These are phyloP conservation scores for Allium fistulosum DNA, from an alignment of 106 monocot species.

Conservation along the genomic window DNA sequence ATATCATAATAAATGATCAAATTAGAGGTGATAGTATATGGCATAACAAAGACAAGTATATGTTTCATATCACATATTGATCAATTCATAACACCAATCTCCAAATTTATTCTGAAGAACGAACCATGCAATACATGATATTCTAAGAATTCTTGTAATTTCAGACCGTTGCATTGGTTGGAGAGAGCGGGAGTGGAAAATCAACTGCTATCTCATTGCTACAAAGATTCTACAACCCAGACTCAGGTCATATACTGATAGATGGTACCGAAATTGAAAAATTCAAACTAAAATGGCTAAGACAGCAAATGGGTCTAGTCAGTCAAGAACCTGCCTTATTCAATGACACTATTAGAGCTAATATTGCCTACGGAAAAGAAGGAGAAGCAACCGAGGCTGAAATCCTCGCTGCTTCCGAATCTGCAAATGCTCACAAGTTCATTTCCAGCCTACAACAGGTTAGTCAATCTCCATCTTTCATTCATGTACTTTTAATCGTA, in stretches of 20 bases:
- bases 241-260: slow-evolving; percentile 13
- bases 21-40: no score
- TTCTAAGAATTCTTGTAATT: neutral
- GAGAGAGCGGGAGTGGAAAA: slow-evolving; percentile 13
- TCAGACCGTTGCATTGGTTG: slow-evolving; percentile 18
- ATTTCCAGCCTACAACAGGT: slow-evolving; percentile 19
- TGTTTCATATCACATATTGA: no score
- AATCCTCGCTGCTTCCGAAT: slow-evolving; percentile 11
- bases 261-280: slow-evolving; percentile 10
- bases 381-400: slow-evolving; percentile 12
- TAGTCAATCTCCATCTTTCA: neutral
- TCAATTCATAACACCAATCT: no score
- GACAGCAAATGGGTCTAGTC: slow-evolving; percentile 18
- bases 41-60: no score
- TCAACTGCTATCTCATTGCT: slow-evolving; percentile 17
- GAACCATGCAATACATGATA: neutral
- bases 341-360: slow-evolving; percentile 12
- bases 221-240: slow-evolving; percentile 18
- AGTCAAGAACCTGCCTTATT: slow-evolving; percentile 16
- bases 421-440: slow-evolving; percentile 19
- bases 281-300: slow-evolving; percentile 13
- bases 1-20: no score
- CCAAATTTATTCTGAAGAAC: no score
- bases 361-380: slow-evolving; percentile 20
- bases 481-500: neutral